phyloP scores from a whole-genome alignment of 108 stramenopile species.

The Cyclotella baltica region DNA sequence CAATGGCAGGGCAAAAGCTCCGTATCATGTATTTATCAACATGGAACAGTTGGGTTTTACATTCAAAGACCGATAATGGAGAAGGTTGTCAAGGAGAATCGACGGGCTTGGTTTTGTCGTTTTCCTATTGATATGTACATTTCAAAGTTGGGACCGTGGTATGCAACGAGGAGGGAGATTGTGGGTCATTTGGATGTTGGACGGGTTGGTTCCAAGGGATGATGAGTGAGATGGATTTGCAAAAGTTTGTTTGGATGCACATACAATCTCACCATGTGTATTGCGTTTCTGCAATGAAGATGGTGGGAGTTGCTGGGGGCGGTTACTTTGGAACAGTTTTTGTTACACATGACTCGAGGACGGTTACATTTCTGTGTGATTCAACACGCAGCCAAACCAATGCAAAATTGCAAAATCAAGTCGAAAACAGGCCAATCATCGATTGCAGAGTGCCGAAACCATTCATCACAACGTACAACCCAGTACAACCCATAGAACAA shows the following conservation, averaged over 20 bases:
- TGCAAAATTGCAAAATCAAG: too few species aligned
- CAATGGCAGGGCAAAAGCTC: constrained; percentile 23
- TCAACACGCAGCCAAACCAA: too few species aligned
- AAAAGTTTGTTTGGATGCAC: too few species aligned
- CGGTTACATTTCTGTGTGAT: too few species aligned
- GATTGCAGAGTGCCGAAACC: too few species aligned
- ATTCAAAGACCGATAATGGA: constrained; percentile 44
- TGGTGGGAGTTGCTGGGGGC: too few species aligned
- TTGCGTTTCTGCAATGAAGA: background rate
- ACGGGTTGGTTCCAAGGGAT: constrained; percentile 35
- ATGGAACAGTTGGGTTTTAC: constrained; percentile 54
- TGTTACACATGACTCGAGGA: too few species aligned
- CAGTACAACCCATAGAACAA: too few species aligned
- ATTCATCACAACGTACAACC: too few species aligned
- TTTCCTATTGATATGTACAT: constrained; percentile 59
- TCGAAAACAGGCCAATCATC: too few species aligned
- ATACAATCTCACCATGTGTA: background rate
- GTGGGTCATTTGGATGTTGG: constrained; percentile 44
- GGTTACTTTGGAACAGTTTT: too few species aligned
- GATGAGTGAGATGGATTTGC: background rate
- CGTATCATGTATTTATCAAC: constrained; percentile 38
- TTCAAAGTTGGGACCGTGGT: constrained; percentile 51
- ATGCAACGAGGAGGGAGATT: constrained; percentile 42
- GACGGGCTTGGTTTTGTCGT: constrained; percentile 42
- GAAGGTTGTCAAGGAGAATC: constrained; percentile 33